Evolutionary conservation across 1,284 basidiomycete species (phyloP).

Genomic region (Gymnopus androsaceus): DNA sequence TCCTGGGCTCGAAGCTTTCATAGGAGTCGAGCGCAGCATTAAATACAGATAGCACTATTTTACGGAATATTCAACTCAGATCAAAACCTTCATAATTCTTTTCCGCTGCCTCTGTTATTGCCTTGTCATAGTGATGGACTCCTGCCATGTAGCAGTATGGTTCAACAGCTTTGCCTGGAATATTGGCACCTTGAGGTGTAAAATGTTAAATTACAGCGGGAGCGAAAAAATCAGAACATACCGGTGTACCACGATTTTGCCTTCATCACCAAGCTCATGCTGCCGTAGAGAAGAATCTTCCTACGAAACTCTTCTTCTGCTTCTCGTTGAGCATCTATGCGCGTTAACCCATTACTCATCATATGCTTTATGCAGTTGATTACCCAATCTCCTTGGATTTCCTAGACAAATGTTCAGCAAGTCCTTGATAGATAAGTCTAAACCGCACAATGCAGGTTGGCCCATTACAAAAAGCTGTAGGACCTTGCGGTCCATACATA

Average conservation of each 20-base stretch:
- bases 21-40: no score
- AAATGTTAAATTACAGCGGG: not conserved
- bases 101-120: slow-evolving; percentile 20
- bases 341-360: slow-evolving; percentile 16
- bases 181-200: no score
- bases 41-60: not conserved
- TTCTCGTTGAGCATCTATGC: slow-evolving; percentile 22
- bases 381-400: slow-evolving; percentile 29
- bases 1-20: no score
- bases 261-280: not conserved
- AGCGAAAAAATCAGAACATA: not conserved
- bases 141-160: slow-evolving; percentile 28
- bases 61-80: slow-evolving; percentile 4
- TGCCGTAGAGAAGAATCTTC: slow-evolving; percentile 7
- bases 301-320: slow-evolving; percentile 23
- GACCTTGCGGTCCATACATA: slow-evolving; percentile 28
- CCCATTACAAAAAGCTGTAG: slow-evolving; percentile 24
- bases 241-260: slow-evolving; percentile 10
- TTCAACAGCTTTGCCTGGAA: slow-evolving; percentile 17
- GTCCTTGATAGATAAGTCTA: not conserved
- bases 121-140: slow-evolving; percentile 18
- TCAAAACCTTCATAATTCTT: slow-evolving; percentile 26
- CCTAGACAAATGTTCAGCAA: slow-evolving; percentile 13
- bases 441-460: slow-evolving; percentile 25
- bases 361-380: slow-evolving; percentile 24